These are phyloP conservation scores for Lumnitzera racemosa DNA, from an alignment of 345 rosid species.

Conservation along the genomic window DNA sequence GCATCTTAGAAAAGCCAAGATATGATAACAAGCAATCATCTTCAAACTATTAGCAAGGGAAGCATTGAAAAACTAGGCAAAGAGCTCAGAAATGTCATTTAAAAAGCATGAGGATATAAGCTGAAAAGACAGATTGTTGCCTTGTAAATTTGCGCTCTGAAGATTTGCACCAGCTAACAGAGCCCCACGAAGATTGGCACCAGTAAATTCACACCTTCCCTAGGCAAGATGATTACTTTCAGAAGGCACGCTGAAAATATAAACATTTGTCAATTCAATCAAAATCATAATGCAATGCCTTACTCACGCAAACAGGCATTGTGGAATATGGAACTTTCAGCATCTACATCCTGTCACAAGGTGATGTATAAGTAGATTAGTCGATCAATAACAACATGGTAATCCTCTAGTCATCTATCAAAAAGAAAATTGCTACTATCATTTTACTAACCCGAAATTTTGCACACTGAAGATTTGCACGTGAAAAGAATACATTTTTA, in stretches of 20 bases:
- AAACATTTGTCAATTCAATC: background rate
- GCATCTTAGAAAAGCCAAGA: too few species aligned
- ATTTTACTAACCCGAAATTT: conserved; percentile 60
- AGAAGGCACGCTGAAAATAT: conserved; percentile 4
- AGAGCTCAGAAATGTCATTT: too few species aligned
- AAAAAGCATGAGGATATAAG: conserved; percentile 1
- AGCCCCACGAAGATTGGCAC: conserved; percentile 86
- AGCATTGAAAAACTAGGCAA: too few species aligned
- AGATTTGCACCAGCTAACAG: conserved; percentile 80
- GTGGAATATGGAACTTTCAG: conserved; percentile 72
- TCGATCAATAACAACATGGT: background rate
- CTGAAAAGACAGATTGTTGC: conserved; percentile 16
- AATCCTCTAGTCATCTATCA: background rate
- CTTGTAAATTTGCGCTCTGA: conserved; percentile 95
- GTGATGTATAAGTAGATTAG: background rate
- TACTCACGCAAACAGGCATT: conserved; percentile 95
- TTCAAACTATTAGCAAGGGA: too few species aligned
- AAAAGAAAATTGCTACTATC: too few species aligned
- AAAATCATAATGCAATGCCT: conserved; percentile 20
- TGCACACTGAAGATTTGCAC: conserved; percentile 81
- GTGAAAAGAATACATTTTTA: conserved; percentile 81
- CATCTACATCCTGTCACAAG: conserved; percentile 62
- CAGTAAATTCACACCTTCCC: conserved; percentile 91
- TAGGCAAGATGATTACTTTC: conserved; percentile 30
- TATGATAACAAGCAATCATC: too few species aligned